A percentile compares a stretch with the other conserved stretches of the same genome.
phyloP scores from a whole-genome alignment of 441 rosid genomes.

The Theobroma grandiflorum region DNA sequence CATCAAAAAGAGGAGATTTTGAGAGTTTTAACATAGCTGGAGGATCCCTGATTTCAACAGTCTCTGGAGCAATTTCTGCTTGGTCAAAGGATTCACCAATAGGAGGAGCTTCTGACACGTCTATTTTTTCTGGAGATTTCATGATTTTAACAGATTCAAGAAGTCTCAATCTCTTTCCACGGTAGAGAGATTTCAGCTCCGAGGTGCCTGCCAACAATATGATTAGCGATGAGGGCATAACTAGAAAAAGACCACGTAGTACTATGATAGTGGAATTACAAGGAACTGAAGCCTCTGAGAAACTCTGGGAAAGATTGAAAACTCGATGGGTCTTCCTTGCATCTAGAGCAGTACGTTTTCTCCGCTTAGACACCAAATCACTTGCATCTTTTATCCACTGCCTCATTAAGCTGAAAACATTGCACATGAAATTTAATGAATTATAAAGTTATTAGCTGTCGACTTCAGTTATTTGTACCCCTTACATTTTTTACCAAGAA shows the following conservation, averaged over 20 bases:
- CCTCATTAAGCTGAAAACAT: conserved; percentile 61
- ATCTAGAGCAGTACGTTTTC: conserved; percentile 48
- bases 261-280: conserved; percentile 51
- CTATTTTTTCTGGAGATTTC: conserved; percentile 41
- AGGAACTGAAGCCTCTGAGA: conserved; percentile 66
- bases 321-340: conserved; percentile 52
- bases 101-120: conserved; percentile 26
- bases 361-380: conserved; percentile 65
- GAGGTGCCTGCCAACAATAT: conserved; percentile 49
- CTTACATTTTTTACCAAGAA: neutral
- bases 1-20: neutral
- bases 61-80: conserved; percentile 30
- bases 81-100: conserved; percentile 32
- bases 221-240: conserved; percentile 32
- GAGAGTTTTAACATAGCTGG: conserved; percentile 4
- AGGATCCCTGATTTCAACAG: conserved; percentile 11
- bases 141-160: conserved; percentile 35
- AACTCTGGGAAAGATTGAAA: conserved; percentile 45
- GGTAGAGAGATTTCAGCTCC: conserved; percentile 51
- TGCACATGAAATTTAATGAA: conserved; percentile 25
- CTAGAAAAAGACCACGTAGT: conserved; percentile 13
- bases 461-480: neutral
- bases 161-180: conserved; percentile 33
- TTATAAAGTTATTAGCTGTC: conserved; percentile 1
- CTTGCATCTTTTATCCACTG: conserved; percentile 63